Evolutionary conservation across 306 rosid species (phyloP).

Genomic region (Cajanus cajan): DNA sequence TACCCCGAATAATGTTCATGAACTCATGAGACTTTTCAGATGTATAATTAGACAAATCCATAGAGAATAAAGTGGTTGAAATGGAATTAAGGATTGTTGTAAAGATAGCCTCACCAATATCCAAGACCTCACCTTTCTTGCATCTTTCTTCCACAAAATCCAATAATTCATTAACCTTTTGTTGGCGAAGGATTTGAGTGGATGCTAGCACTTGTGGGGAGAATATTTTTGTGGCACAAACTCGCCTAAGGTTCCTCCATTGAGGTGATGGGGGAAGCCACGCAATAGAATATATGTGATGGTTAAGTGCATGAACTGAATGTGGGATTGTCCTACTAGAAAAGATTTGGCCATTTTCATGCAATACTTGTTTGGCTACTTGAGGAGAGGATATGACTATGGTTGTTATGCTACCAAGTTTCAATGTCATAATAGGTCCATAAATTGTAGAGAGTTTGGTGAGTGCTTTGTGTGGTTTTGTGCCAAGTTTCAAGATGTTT

Average conservation of each 20-base stretch:
- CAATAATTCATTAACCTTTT: conserved; percentile 9
- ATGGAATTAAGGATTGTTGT: background rate
- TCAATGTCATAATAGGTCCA: conserved; percentile 26
- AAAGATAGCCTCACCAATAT: conserved; percentile 21
- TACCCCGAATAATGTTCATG: background rate
- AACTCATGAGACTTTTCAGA: conserved; percentile 23
- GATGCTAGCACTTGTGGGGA: conserved; percentile 19
- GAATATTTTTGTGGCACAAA: conserved; percentile 29
- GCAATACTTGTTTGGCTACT: conserved; percentile 20
- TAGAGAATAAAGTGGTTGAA: conserved; percentile 19
- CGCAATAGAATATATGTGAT: background rate
- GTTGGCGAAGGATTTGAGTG: background rate
- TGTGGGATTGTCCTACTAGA: conserved; percentile 16
- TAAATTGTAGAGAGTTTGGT: conserved; percentile 20
- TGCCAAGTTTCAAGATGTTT: conserved; percentile 29
- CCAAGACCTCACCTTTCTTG: background rate
- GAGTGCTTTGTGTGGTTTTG: conserved; percentile 7
- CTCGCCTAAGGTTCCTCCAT: conserved; percentile 19
- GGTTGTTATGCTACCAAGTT: conserved; percentile 20
- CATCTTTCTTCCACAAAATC: background rate
- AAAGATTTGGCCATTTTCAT: background rate
- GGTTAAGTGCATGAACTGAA: background rate
- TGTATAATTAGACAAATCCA: background rate
- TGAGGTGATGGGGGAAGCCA: background rate
- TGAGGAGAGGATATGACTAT: conserved; percentile 30